phyloP scores from a whole-genome alignment of 139 green algal species.

The Desmodesmus armatus region DNA sequence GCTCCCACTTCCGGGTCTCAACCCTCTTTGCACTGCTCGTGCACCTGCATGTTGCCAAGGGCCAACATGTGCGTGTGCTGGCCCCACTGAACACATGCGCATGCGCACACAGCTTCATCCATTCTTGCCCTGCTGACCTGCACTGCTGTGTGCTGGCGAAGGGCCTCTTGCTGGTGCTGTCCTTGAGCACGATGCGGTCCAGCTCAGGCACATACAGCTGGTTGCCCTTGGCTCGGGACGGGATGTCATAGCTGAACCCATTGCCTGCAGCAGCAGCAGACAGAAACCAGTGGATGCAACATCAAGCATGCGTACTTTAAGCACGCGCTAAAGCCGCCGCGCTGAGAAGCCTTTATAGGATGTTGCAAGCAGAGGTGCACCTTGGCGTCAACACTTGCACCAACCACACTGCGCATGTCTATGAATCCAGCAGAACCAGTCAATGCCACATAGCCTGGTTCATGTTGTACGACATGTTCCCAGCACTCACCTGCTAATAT shows the following conservation, averaged over 20 bases:
- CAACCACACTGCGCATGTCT: too few relatives aligned
- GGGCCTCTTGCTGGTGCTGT: constrained; percentile 72
- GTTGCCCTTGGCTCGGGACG: constrained; percentile 71
- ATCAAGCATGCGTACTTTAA: too few relatives aligned
- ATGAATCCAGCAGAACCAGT: neutral
- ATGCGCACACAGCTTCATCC: constrained; percentile 52
- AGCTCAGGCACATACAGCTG: constrained; percentile 32
- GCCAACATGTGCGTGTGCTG: too few relatives aligned
- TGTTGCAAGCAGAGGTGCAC: too few relatives aligned
- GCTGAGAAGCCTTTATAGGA: too few relatives aligned
- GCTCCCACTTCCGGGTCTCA: too few relatives aligned
- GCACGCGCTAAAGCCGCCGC: too few relatives aligned
- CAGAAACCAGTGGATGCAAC: neutral
- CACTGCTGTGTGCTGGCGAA: constrained; percentile 88
- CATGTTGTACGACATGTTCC: constrained; percentile 46
- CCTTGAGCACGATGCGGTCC: constrained; percentile 94
- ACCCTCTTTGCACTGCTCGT: too few relatives aligned
- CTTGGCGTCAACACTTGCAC: too few relatives aligned
- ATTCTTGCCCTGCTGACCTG: too few relatives aligned
- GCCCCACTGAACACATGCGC: neutral
- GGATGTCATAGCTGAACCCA: constrained; percentile 85
- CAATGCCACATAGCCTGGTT: constrained; percentile 13
- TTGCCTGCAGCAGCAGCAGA: constrained; percentile 53
- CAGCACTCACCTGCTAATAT: constrained; percentile 67
- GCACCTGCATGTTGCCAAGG: too few relatives aligned